phyloP scores from a whole-genome alignment of 2,329 filamentous ascomycete species.

The Iodosphaeria phyllophila region DNA sequence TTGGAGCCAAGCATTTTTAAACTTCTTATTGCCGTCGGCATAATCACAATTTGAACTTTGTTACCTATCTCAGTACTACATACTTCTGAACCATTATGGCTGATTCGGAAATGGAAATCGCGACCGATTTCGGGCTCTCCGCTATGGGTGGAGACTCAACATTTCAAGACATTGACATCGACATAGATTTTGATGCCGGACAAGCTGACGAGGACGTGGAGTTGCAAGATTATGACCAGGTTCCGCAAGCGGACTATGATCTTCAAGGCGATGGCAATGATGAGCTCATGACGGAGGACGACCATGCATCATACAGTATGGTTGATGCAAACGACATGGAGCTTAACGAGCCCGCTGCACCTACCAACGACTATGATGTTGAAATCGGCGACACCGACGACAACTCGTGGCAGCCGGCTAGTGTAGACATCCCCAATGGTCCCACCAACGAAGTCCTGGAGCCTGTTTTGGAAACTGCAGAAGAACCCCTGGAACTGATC shows the following conservation, averaged over 20 bases:
- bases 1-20: neutral
- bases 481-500: no score
- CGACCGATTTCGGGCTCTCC: slow-evolving; percentile 11
- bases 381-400: slow-evolving; percentile 12
- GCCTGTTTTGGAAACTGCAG: no score
- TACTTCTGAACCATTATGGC: slow-evolving; percentile 12
- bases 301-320: slow-evolving; percentile 15
- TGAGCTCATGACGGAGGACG: slow-evolving; percentile 15
- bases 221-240: slow-evolving; percentile 13
- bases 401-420: slow-evolving; percentile 11
- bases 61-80: neutral
- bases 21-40: no score
- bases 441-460: no score
- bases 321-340: slow-evolving; percentile 13
- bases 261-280: slow-evolving; percentile 15
- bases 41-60: neutral
- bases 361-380: slow-evolving; percentile 13
- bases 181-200: slow-evolving; percentile 13
- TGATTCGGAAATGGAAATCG: slow-evolving; percentile 16
- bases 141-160: no score
- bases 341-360: slow-evolving; percentile 7
- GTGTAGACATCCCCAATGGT: no score
- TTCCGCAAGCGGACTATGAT: slow-evolving; percentile 8
- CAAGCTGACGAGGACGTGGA: slow-evolving; percentile 14
- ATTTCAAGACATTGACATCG: slow-evolving; percentile 17